Conservation (phyloP, 2,329 filamentous ascomycete species). For the Apiospora aurea region DNA sequence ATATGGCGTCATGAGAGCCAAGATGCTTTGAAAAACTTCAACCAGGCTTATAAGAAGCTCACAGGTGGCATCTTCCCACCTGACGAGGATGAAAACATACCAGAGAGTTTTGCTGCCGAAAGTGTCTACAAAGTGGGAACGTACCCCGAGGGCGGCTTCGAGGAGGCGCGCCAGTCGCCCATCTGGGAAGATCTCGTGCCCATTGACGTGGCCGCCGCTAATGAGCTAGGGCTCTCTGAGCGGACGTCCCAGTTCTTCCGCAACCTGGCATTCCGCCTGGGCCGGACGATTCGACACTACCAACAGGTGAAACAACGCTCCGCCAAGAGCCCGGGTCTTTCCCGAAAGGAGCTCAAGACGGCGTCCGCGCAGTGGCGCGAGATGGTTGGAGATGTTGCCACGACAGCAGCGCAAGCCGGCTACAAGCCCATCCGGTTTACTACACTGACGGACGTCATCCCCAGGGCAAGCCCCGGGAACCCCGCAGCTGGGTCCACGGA, state of each 20-base stretch:
- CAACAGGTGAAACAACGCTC: constrained; percentile 30
- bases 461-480: constrained; percentile 27
- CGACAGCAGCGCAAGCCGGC: not conserved
- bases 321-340: not conserved
- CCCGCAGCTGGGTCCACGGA: constrained; percentile 33
- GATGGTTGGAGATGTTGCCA: not conserved
- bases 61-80: not conserved
- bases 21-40: not conserved
- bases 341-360: not conserved
- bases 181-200: constrained; percentile 35
- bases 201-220: constrained; percentile 35
- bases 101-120: not conserved
- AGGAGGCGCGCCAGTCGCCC: constrained; percentile 32
- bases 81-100: not conserved
- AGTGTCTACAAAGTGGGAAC: not conserved
- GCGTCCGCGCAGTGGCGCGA: not conserved
- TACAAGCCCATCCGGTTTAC: not conserved
- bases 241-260: constrained; percentile 41
- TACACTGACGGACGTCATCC: not conserved
- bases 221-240: constrained; percentile 33
- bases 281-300: constrained; percentile 42
- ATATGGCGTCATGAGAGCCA: constrained; percentile 37
- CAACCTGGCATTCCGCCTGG: constrained; percentile 49
- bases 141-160: constrained; percentile 14
- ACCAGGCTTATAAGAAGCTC: constrained; percentile 22